These are phyloP conservation scores for Lobosporangium transversale DNA, from an alignment of 192 early-diverging fungal genomes.

Conservation along the genomic window DNA sequence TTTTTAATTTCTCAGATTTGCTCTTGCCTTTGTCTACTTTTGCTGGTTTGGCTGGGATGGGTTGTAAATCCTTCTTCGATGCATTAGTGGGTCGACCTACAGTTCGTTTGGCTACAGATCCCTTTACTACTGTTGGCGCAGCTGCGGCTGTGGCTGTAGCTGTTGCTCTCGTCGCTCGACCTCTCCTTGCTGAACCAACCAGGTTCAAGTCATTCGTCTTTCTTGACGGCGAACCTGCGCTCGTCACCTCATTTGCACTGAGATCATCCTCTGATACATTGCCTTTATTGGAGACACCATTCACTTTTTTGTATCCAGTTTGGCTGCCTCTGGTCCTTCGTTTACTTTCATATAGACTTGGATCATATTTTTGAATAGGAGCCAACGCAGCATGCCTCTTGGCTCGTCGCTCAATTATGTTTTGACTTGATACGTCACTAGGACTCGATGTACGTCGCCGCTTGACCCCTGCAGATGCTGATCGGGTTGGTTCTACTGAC, in stretches of 20 bases:
- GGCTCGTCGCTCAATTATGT: conserved; percentile 30
- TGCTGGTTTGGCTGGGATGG: conserved; percentile 4
- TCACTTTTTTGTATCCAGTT: background rate
- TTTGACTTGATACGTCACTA: conserved; percentile 18
- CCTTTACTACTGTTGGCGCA: background rate
- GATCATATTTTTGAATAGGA: conserved; percentile 16
- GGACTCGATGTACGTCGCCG: conserved; percentile 23
- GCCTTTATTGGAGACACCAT: background rate
- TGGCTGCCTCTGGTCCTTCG: background rate
- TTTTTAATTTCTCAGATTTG: conserved; percentile 1
- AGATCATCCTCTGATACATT: too few relatives aligned
- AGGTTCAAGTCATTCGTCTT: background rate
- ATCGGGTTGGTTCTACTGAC: background rate
- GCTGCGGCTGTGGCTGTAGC: too few relatives aligned
- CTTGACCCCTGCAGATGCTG: conserved; percentile 8
- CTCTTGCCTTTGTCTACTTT: background rate
- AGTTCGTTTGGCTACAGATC: conserved; percentile 9
- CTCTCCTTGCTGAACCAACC: background rate
- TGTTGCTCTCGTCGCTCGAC: too few relatives aligned
- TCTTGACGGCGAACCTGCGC: conserved; percentile 11
- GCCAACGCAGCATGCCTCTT: conserved; percentile 22
- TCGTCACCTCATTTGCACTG: conserved; percentile 1
- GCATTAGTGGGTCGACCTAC: conserved; percentile 22
- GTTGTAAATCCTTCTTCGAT: background rate
- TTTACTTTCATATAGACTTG: background rate